Evolutionary conservation across 345 rosid species (phyloP).

Genomic region (Stellera chamaejasme): DNA sequence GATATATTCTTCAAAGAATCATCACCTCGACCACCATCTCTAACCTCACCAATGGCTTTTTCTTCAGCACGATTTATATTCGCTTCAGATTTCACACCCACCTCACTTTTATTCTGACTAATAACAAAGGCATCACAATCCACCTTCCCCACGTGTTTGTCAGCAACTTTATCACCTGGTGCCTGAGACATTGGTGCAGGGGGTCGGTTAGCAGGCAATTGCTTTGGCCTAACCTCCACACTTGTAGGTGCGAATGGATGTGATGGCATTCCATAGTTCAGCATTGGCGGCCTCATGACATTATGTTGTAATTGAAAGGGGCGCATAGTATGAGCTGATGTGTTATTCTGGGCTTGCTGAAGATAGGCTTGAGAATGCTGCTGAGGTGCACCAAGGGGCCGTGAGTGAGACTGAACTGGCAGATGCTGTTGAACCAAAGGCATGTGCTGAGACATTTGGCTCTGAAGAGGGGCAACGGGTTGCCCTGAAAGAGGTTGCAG

Average conservation of each 20-base stretch:
- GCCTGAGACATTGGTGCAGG: constrained; percentile 20
- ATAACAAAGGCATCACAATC: constrained; percentile 20
- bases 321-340: constrained; percentile 16
- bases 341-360: constrained; percentile 35
- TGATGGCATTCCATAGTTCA: constrained; percentile 25
- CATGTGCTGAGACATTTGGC: constrained; percentile 30
- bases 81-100: constrained; percentile 27
- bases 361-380: constrained; percentile 24
- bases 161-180: constrained; percentile 17
- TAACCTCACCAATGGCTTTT: constrained; percentile 20
- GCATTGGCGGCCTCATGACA: constrained; percentile 24
- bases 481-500: constrained; percentile 44
- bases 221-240: constrained; percentile 22
- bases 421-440: constrained; percentile 31
- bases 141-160: constrained; percentile 18
- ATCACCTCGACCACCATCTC: constrained; percentile 6
- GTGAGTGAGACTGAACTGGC: constrained; percentile 32
- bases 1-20: constrained; percentile 12
- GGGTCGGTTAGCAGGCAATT: constrained; percentile 23
- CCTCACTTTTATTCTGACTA: constrained; percentile 17
- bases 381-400: constrained; percentile 32
- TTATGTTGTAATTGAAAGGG: constrained; percentile 25
- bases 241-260: constrained; percentile 27
- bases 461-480: constrained; percentile 24
- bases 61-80: constrained; percentile 21